Conservation (phyloP, 2,329 filamentous ascomycete species). For the Fusarium sp. region DNA sequence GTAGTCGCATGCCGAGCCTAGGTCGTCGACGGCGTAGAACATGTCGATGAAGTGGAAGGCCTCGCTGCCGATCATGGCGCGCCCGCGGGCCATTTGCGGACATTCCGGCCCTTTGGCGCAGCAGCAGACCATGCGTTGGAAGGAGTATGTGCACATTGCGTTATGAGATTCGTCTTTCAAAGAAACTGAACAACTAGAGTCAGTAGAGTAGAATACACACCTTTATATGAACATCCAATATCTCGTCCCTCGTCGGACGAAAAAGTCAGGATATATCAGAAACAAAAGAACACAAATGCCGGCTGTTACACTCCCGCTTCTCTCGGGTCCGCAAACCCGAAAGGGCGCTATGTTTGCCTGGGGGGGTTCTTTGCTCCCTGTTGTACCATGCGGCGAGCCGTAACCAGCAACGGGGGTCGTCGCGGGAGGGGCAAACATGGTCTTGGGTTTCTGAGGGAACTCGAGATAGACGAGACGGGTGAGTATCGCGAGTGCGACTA, state of each 20-base stretch:
- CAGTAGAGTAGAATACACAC: too few species aligned
- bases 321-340: slow-evolving; percentile 39
- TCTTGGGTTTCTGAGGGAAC: slow-evolving; percentile 29
- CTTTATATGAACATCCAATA: not conserved
- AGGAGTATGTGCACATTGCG: slow-evolving; percentile 48
- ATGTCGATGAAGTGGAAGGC: slow-evolving; percentile 46
- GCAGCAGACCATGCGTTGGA: slow-evolving; percentile 48
- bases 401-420: slow-evolving; percentile 35
- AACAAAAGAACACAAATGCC: slow-evolving; percentile 14
- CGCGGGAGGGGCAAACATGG: slow-evolving; percentile 39
- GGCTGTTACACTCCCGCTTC: slow-evolving; percentile 33
- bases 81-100: slow-evolving; percentile 44
- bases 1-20: slow-evolving; percentile 49
- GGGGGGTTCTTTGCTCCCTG: slow-evolving; percentile 4
- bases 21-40: slow-evolving; percentile 47
- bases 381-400: slow-evolving; percentile 42
- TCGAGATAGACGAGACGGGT: slow-evolving; percentile 42
- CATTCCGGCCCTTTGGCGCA: slow-evolving; percentile 49
- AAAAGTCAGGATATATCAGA: slow-evolving; percentile 21
- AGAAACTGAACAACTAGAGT: not conserved
- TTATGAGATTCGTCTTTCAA: not conserved
- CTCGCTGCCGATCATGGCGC: slow-evolving; percentile 43
- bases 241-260: not conserved
- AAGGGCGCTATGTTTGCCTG: slow-evolving; percentile 35
- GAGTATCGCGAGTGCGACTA: slow-evolving; percentile 40